Evolutionary conservation across 768 basidiomycete species (phyloP).

Genomic region (Tylopilus rubrobrunneus): DNA sequence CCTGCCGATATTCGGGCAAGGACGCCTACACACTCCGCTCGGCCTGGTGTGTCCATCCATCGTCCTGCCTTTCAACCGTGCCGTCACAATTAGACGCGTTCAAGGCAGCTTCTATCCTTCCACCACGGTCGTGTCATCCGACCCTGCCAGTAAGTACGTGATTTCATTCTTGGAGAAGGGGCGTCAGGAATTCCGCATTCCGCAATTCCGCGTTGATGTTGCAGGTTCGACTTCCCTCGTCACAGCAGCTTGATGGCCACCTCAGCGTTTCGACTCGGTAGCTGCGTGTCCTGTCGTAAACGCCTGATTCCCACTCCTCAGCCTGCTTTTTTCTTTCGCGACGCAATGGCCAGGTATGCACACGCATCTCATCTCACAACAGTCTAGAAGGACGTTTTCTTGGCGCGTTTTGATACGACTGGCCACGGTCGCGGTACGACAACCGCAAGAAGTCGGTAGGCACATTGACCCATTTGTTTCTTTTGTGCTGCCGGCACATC

Average conservation of each 20-base stretch:
- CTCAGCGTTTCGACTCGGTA: conserved; percentile 10
- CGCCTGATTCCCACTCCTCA: conserved; percentile 12
- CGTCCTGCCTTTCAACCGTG: neutral
- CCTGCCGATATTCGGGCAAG: neutral
- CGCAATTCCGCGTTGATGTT: neutral
- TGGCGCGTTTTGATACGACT: neutral
- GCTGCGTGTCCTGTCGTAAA: conserved; percentile 14
- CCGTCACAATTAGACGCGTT: conserved; percentile 1
- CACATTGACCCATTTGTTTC: neutral
- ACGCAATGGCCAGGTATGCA: conserved; percentile 5
- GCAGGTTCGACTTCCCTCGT: neutral
- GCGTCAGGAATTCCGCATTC: neutral
- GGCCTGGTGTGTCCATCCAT: neutral
- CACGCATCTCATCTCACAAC: conserved; percentile 17
- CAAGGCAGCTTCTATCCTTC: neutral
- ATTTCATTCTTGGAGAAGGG: conserved; percentile 10
- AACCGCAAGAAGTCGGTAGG: conserved; percentile 2
- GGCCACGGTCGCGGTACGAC: neutral
- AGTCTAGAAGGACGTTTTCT: neutral
- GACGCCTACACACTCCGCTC: neutral
- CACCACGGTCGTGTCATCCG: neutral
- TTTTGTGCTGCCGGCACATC: conserved; percentile 6
- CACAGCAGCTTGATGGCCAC: neutral
- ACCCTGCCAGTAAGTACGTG: conserved; percentile 2
- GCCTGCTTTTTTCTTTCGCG: neutral